Conservation (phyloP, 2,329 filamentous ascomycete genomes). For the Neofusicoccum laricinum region DNA sequence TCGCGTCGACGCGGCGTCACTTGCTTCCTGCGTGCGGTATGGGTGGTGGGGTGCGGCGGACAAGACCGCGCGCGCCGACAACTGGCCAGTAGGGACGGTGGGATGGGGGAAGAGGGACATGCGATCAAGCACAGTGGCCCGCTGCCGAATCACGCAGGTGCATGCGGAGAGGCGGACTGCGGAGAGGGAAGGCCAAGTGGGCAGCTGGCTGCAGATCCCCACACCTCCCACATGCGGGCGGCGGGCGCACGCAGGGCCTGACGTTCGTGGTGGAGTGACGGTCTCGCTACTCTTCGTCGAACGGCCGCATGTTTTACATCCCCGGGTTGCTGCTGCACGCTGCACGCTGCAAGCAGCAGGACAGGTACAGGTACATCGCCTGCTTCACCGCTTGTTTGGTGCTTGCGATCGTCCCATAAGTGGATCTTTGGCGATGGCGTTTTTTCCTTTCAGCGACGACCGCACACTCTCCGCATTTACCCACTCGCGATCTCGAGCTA, state of each 20-base stretch:
- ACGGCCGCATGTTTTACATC: not conserved
- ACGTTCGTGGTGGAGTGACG: not conserved
- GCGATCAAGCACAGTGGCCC: not conserved
- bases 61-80: not conserved
- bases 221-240: not conserved
- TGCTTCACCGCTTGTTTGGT: not conserved
- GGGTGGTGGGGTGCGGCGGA: not conserved
- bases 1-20: too few species aligned
- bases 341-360: not conserved
- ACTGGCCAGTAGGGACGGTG: not conserved
- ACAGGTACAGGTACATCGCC: not conserved
- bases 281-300: not conserved
- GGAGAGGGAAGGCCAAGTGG: not conserved
- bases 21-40: too few species aligned
- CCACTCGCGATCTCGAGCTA: not conserved
- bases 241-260: not conserved
- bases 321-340: not conserved
- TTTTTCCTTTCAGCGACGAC: not conserved
- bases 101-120: not conserved
- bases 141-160: slow-evolving; percentile 2
- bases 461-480: not conserved
- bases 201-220: not conserved
- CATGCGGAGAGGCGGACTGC: not conserved
- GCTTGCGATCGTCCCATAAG: not conserved
- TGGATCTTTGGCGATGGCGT: not conserved